Evolutionary conservation across 257 asterid genomes (phyloP).

Genomic region (Solanum clarkiae): DNA sequence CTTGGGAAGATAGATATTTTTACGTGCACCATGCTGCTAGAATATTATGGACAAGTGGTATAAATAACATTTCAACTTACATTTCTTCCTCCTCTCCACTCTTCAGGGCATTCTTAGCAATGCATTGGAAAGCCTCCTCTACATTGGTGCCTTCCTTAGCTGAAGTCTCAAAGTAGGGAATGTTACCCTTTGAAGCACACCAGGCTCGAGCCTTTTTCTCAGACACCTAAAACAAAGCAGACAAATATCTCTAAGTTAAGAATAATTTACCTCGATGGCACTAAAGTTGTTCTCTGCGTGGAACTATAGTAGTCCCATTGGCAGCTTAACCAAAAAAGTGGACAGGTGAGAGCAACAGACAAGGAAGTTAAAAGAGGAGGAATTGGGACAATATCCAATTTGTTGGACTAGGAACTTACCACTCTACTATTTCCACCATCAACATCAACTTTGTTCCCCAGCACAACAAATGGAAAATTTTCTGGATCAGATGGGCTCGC

Average conservation of each 20-base stretch:
- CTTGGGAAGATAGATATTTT: neutral
- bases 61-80: conserved; percentile 29
- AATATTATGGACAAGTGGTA: neutral
- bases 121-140: conserved; percentile 96
- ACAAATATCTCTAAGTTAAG: neutral
- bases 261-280: neutral
- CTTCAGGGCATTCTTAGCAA: conserved; percentile 83
- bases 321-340: neutral
- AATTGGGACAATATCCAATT: neutral
- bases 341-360: neutral
- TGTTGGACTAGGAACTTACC: conserved; percentile 28
- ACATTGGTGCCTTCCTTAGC: conserved; percentile 95
- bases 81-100: conserved; percentile 93
- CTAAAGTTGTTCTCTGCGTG: neutral
- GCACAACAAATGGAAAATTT: conserved; percentile 93
- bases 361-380: neutral
- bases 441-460: conserved; percentile 91
- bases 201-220: conserved; percentile 98
- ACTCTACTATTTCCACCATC: conserved; percentile 97
- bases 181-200: conserved; percentile 95
- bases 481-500: conserved; percentile 98
- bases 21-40: neutral
- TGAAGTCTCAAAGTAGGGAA: conserved; percentile 96
- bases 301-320: neutral
- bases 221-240: conserved; percentile 47